phyloP scores from a whole-genome alignment of 2,329 filamentous ascomycete genomes.

The Apiospora saccharicola region DNA sequence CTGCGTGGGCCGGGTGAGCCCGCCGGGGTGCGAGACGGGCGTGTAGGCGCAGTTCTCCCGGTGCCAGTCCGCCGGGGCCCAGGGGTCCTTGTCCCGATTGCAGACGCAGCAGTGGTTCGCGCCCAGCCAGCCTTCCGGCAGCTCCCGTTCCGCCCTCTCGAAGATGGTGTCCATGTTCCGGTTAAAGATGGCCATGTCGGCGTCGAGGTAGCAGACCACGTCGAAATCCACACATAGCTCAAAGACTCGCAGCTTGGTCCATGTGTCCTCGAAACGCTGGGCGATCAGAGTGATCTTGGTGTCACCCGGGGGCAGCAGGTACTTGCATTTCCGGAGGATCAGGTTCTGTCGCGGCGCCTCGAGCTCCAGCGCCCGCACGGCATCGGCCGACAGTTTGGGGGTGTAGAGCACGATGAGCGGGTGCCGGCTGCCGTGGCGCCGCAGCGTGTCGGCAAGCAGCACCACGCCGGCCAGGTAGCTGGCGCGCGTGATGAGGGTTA shows the following conservation, averaged over 20 bases:
- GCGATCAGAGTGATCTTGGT: conserved; percentile 52
- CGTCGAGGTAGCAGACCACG: conserved; percentile 58
- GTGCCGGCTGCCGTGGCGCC: conserved; percentile 51
- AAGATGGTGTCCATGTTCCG: conserved; percentile 54
- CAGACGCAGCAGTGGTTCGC: conserved; percentile 61
- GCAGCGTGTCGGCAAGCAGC: conserved; percentile 56
- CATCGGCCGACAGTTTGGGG: conserved; percentile 47
- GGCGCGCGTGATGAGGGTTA: conserved; percentile 58
- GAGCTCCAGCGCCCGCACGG: conserved; percentile 48
- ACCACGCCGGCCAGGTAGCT: conserved; percentile 60
- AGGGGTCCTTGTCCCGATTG: conserved; percentile 57
- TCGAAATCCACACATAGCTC: conserved; percentile 46
- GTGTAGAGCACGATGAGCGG: conserved; percentile 60
- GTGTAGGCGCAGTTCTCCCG: conserved; percentile 57
- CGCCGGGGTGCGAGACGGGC: conserved; percentile 45
- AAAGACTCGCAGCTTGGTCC: conserved; percentile 63
- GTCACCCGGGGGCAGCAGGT: conserved; percentile 46
- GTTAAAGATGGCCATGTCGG: conserved; percentile 56
- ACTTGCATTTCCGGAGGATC: conserved; percentile 47
- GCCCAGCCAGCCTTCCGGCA: conserved; percentile 51
- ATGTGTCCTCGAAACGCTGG: conserved; percentile 60
- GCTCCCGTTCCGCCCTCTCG: conserved; percentile 35
- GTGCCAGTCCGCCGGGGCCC: conserved; percentile 57
- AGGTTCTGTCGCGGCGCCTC: conserved; percentile 51
- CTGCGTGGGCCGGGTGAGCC: conserved; percentile 44